Conservation (phyloP, 495 filamentous ascomycete genomes). For the Cenococcum geophilum region DNA sequence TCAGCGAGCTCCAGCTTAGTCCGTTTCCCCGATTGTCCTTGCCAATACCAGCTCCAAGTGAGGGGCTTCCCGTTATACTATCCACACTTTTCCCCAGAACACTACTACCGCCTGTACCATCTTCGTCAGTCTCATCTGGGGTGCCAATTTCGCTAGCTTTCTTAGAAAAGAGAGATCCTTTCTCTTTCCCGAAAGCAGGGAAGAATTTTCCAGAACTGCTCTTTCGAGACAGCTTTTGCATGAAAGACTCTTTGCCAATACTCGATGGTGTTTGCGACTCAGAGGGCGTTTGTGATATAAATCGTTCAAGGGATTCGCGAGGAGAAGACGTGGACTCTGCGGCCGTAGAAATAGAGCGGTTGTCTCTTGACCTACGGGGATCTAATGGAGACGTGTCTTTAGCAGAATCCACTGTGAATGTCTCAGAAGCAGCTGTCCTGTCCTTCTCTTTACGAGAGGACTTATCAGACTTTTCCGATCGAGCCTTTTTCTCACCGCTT, state of each 20-base stretch:
- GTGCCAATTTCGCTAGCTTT: constrained; percentile 19
- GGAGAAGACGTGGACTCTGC: constrained; percentile 28
- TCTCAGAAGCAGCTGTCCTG: constrained; percentile 15
- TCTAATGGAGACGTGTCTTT: constrained; percentile 31
- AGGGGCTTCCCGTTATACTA: constrained; percentile 17
- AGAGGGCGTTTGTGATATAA: constrained; percentile 31
- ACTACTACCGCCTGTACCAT: constrained; percentile 1
- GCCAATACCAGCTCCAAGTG: constrained; percentile 11
- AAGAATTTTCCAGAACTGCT: constrained; percentile 35
- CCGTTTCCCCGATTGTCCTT: constrained; percentile 25
- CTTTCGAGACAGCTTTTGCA: constrained; percentile 40
- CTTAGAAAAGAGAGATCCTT: constrained; percentile 27
- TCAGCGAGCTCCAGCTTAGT: constrained; percentile 31
- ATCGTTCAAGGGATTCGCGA: constrained; percentile 30
- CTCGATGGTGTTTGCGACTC: constrained; percentile 22
- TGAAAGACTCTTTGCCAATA: constrained; percentile 35
- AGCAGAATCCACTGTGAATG: constrained; percentile 12
- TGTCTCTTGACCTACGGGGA: constrained; percentile 33
- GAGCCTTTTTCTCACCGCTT: constrained; percentile 20
- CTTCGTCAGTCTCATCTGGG: constrained; percentile 26
- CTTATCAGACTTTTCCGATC: constrained; percentile 25
- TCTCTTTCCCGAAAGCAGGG: constrained; percentile 31
- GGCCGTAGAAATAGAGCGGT: constrained; percentile 34
- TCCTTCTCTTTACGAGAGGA: constrained; percentile 30
- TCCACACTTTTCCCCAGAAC: constrained; percentile 14